Conservation (phyloP, 306 rosid genomes). For the barrel medic (Medicago truncatula) region DNA sequence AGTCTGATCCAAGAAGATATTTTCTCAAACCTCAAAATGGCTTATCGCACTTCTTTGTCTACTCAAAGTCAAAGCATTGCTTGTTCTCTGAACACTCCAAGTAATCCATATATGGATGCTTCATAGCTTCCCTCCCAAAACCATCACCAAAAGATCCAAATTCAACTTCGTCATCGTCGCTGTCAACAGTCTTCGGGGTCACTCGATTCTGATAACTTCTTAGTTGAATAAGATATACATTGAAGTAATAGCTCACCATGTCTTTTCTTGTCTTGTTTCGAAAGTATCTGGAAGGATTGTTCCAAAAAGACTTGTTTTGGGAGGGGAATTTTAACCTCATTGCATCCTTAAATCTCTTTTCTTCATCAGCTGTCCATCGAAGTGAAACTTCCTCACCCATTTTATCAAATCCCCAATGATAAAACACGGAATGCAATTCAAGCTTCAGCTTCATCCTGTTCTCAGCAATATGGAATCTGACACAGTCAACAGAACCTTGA, state of each 20-base stretch:
- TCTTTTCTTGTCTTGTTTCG: conserved; percentile 59
- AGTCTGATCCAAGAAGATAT: conserved; percentile 12
- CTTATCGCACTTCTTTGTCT: conserved; percentile 37
- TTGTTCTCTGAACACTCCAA: conserved; percentile 59
- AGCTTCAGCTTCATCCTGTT: conserved; percentile 73
- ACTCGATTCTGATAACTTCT: conserved; percentile 90
- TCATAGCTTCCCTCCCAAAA: conserved; percentile 59
- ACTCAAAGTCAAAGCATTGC: conserved; percentile 56
- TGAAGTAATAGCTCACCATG: conserved; percentile 84
- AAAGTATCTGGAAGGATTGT: conserved; percentile 54
- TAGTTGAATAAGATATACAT: conserved; percentile 65
- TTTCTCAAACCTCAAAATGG: conserved; percentile 27
- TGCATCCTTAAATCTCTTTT: conserved; percentile 67
- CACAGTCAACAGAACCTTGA: conserved; percentile 75
- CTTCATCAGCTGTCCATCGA: conserved; percentile 76
- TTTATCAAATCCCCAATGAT: conserved; percentile 67
- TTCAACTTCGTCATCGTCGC: conserved; percentile 84
- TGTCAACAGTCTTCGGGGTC: conserved; percentile 65
- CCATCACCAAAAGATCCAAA: conserved; percentile 65
- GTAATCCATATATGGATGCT: conserved; percentile 41
- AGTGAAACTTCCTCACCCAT: conserved; percentile 95
- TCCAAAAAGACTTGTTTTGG: conserved; percentile 44
- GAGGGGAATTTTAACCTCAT: conserved; percentile 49
- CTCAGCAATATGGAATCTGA: conserved; percentile 88
- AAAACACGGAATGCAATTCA: conserved; percentile 71